Evolutionary conservation across 2,329 filamentous ascomycete species (phyloP), one percentile per base, ranked within the genome.

Genomic region (Claviceps sp.): DNA sequence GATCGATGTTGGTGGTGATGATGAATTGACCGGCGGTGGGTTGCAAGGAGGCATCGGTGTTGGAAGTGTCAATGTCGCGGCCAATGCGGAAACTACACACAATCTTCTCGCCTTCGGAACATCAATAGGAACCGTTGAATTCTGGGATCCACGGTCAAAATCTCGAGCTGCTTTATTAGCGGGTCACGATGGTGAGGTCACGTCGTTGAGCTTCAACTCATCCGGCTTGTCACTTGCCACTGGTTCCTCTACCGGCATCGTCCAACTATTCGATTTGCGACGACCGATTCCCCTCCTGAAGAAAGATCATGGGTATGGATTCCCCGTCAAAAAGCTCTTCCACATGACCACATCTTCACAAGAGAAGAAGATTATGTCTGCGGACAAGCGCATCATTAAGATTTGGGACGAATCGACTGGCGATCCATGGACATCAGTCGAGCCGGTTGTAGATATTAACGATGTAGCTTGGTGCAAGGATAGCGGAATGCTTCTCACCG

Each of bases 251-350:
- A 85, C 81, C 46, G 93, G 94, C 22, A 78, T 96, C 47, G 81
- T 96, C 47, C 85, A 94, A 61, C 78, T 96, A 7, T 98, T 95
- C 65, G 93, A 98, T 67, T 72, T 98, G 49, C 86, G 93, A 63
- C 89, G 89, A 22, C 89, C 93, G 0, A 77, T 86, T 0, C 89
- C 94, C 1, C 71, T 95, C 8, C 72, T 97, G 48, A 87, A 84
- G 64, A 97, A 96, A 67, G 91, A 97, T 60, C 93, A 98, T 70
- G 93, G 94, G 48, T 95, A 95, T 64, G 91, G 91, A 2, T 94
- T 89, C 63, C 81, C 91, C 0, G 89, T 98, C 54, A 86, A 95
- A 62, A 95, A 88, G 47, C 74, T 98, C 51, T 79, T 82, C 48
- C 79, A 84, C 61, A 73, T 84, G 61, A 87, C 85, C 11, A 85